phyloP scores from a whole-genome alignment of 768 basidiomycete species.

The Leccinum olivaceopallidum region DNA sequence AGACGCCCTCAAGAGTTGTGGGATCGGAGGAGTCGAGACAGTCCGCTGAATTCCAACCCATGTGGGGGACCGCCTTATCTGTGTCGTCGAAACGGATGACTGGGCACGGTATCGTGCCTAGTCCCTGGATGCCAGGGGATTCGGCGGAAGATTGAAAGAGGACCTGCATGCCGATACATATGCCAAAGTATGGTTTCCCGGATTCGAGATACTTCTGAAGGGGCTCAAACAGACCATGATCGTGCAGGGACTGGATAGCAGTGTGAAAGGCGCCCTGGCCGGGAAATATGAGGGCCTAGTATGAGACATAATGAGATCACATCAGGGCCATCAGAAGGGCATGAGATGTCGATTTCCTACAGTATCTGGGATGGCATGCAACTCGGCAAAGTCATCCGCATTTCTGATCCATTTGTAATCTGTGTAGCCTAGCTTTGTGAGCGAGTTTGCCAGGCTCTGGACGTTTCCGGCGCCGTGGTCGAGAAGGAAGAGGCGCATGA shows the following conservation, averaged over 20 bases:
- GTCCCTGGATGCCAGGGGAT: constrained; percentile 63
- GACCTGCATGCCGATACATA: constrained; percentile 98
- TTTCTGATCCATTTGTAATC: constrained; percentile 84
- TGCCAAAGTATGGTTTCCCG: constrained; percentile 93
- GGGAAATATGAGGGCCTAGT: constrained; percentile 91
- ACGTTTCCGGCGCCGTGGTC: constrained; percentile 98
- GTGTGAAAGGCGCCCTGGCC: constrained; percentile 94
- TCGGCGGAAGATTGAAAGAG: constrained; percentile 89
- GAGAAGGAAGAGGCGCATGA: constrained; percentile 77
- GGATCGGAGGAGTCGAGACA: constrained; percentile 45
- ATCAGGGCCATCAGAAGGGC: constrained; percentile 2
- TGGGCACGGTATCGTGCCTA: constrained; percentile 80
- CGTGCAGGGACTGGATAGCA: constrained; percentile 74
- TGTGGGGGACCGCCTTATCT: constrained; percentile 93
- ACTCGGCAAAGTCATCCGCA: constrained; percentile 75
- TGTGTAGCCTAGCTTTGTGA: constrained; percentile 77
- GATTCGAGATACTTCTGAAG: constrained; percentile 80
- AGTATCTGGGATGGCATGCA: constrained; percentile 17
- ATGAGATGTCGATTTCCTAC: constrained; percentile 51
- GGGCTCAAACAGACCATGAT: constrained; percentile 76
- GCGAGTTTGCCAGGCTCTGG: constrained; percentile 89
- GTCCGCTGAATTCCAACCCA: constrained; percentile 92
- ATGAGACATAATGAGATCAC: constrained; percentile 13
- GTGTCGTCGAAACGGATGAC: constrained; percentile 70
- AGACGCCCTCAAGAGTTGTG: constrained; percentile 46